These are phyloP conservation scores for Silene noctiflora DNA, from an alignment of 179 eudicot species.

Conservation along the genomic window DNA sequence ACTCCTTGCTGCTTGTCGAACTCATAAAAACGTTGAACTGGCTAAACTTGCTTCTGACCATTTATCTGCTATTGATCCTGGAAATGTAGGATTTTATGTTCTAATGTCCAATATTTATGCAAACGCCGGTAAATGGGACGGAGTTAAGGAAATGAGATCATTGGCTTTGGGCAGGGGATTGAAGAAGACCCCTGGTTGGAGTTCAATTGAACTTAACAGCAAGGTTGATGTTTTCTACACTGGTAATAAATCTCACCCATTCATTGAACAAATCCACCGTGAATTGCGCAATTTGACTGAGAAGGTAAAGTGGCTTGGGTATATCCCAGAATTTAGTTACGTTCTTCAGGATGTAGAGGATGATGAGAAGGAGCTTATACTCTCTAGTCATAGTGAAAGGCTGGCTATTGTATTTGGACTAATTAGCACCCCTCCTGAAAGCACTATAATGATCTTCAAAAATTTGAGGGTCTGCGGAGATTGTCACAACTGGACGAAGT, in stretches of 20 bases:
- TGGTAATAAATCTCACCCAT: conserved; percentile 47
- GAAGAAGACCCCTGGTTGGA: conserved; percentile 64
- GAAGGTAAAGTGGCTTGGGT: conserved; percentile 45
- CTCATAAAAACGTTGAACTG: conserved; percentile 60
- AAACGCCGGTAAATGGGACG: conserved; percentile 49
- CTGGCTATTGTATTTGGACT: conserved; percentile 43
- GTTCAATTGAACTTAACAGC: conserved; percentile 41
- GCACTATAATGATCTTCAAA: conserved; percentile 36
- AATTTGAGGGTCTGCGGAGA: conserved; percentile 51
- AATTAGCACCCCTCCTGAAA: conserved; percentile 39
- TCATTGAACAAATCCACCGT: conserved; percentile 34
- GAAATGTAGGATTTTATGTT: conserved; percentile 47
- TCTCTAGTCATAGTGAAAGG: conserved; percentile 44
- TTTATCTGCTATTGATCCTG: conserved; percentile 50
- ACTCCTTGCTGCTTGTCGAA: conserved; percentile 79
- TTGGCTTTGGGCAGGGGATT: conserved; percentile 44
- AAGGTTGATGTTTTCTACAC: conserved; percentile 43
- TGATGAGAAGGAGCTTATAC: conserved; percentile 51
- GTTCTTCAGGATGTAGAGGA: conserved; percentile 60
- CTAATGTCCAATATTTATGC: conserved; percentile 53
- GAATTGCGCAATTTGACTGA: conserved; percentile 35
- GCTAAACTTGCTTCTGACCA: conserved; percentile 55
- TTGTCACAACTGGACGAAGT: conserved; percentile 44
- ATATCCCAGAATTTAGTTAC: conserved; percentile 43
- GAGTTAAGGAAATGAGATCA: conserved; percentile 46